Evolutionary conservation across 129 eudicot genomes (phyloP).

Genomic region (carrot (Daucus carota)): DH1_v3.0 NC_030381.2:41710001-41710500

Average conservation of each 20-base stretch:
- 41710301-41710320: slow-evolving; percentile 70
- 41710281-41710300: slow-evolving; percentile 64
- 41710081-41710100: slow-evolving; percentile 4
- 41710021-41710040: not conserved
- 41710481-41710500: slow-evolving; percentile 50
- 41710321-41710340: slow-evolving; percentile 53
- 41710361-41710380: not conserved
- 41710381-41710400: not conserved
- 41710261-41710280: slow-evolving; percentile 62
- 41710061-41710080: not conserved
- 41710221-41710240: slow-evolving; percentile 70
- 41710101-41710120: not conserved
- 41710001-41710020: not conserved
- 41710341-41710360: not conserved
- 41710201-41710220: slow-evolving; percentile 75
- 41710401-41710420: not conserved
- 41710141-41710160: slow-evolving; percentile 68
- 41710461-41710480: slow-evolving; percentile 39
- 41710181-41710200: slow-evolving; percentile 57
- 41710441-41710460: slow-evolving; percentile 52
- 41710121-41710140: not conserved
- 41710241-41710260: slow-evolving; percentile 93
- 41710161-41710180: slow-evolving; percentile 62
- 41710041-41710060: not conserved
- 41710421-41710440: slow-evolving; percentile 3